Percentiles rank a stretch among this genome's conserved stretches.
phyloP scores from a whole-genome alignment of 495 filamentous ascomycete genomes.

The Talaromyces nanjingensis region DNA sequence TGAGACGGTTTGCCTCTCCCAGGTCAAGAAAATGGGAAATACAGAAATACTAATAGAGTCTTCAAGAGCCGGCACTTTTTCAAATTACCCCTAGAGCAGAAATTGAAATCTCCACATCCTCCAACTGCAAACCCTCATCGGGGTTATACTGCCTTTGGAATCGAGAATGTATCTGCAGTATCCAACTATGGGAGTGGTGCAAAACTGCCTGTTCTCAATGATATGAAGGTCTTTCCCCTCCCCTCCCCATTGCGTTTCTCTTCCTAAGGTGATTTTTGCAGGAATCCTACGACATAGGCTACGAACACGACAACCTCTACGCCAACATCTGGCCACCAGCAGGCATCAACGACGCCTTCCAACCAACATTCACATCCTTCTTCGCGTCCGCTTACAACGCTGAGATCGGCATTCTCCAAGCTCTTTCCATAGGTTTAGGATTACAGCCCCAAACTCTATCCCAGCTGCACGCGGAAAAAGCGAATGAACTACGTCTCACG shows the following conservation, averaged over 20 bases:
- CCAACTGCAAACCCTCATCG: background rate
- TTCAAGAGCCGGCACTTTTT: background rate
- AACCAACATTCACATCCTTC: background rate
- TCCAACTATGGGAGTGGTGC: background rate
- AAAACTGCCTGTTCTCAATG: background rate
- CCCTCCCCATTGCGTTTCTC: no score
- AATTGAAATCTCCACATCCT: background rate
- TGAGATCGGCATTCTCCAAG: background rate
- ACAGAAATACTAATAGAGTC: no score
- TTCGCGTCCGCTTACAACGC: background rate
- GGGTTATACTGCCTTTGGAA: background rate
- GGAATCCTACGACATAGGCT: background rate
- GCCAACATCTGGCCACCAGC: background rate
- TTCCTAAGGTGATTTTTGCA: background rate
- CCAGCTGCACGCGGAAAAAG: background rate
- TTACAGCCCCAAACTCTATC: background rate
- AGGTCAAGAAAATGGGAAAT: no score
- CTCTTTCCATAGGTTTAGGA: background rate
- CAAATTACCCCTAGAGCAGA: background rate
- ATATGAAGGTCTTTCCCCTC: background rate
- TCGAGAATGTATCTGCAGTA: background rate
- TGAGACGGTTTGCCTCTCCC: background rate
- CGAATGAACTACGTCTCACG: background rate
- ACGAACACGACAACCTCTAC: background rate
- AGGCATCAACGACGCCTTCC: background rate